Evolutionary conservation across 495 filamentous ascomycete species (phyloP), one percentile per base, ranked within the genome.

Genomic region (Penicillium paxilli): DNA sequence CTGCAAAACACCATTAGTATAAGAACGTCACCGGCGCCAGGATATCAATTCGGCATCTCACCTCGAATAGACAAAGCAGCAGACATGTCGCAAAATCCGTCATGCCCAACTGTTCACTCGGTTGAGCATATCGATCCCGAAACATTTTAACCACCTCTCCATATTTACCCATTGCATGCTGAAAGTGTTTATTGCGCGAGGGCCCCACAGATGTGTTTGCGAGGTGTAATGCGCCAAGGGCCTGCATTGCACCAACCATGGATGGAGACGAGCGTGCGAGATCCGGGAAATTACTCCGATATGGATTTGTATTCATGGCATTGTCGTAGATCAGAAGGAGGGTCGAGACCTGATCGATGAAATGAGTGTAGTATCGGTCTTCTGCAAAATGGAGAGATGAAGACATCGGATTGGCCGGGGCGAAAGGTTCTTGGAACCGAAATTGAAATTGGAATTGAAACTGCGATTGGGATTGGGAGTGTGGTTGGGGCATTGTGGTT

Each of bases 211-310:
- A 70, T 1, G 72, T 74, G 37, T 76, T 76, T 14, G 72, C 71
- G n/a, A 74, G 60, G 51, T 76, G 72, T 23, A 76, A 60, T 21
- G 72, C 72, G 19, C 71, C 72, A 26, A 76, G 54, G n/a, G 72
- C 72, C 52, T 76, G 69, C 72, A 76, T 76, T 9, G 72, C 71
- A 47, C 61, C 67, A 19, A 63, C 62, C 71, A 76, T 71, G 6
- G 69, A 71, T 1, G 69, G 66, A 3, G 69, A 74, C 4, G 71
- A 69, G 20, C 54, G 67, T 1, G 72, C 63, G 9, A 76, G 54
- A 19, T 71, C 69, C 2, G 72, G 72, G 35, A 76, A 76, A 37
- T 58, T 61, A 24, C 57, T 56, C 16, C 71, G 69, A 49, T 66
- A 74, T 6, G 73, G 73, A 41, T 76, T 74, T 41, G 63, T 54